These are phyloP conservation scores for Malus sylvestris DNA, from an alignment of 306 rosid genomes.

Conservation along the genomic window DNA sequence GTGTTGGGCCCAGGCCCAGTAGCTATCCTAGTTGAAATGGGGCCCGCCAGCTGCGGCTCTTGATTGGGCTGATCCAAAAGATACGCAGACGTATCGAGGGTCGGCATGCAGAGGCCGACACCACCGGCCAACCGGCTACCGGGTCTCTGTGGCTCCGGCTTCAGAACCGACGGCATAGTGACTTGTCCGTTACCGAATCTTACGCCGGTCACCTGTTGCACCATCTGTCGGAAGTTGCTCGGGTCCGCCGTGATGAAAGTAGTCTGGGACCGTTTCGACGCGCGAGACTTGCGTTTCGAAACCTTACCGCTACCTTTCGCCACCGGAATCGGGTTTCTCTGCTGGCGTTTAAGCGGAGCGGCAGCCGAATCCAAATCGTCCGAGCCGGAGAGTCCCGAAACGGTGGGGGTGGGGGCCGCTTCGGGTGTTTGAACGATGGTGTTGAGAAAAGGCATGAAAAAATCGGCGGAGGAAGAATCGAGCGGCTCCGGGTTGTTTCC, in stretches of 20 bases:
- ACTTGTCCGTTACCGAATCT: conserved; percentile 26
- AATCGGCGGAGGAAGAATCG: neutral
- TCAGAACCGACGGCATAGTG: conserved; percentile 37
- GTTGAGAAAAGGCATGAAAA: conserved; percentile 19
- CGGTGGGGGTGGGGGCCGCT: conserved; percentile 36
- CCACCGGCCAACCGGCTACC: conserved; percentile 15
- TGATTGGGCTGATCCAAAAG: conserved; percentile 48
- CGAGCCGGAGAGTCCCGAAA: conserved; percentile 55
- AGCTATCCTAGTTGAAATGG: neutral
- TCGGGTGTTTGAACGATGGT: conserved; percentile 14
- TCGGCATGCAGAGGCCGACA: conserved; percentile 42
- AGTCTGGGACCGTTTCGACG: conserved; percentile 75
- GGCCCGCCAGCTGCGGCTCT: conserved; percentile 17
- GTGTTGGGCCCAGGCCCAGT: conserved; percentile 4
- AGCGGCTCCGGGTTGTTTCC: neutral
- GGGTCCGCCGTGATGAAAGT: conserved; percentile 90
- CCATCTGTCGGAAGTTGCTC: conserved; percentile 85
- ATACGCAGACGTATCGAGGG: conserved; percentile 84
- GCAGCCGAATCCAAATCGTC: conserved; percentile 50
- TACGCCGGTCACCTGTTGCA: conserved; percentile 88
- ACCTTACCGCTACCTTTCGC: conserved; percentile 28
- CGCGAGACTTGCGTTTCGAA: conserved; percentile 68
- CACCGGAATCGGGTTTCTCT: conserved; percentile 14
- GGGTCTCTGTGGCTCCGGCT: conserved; percentile 75
- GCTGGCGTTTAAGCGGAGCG: conserved; percentile 25